phyloP scores from a whole-genome alignment of 1,139 yeast species.

The Zygosaccharomyces pseudobailii region DNA sequence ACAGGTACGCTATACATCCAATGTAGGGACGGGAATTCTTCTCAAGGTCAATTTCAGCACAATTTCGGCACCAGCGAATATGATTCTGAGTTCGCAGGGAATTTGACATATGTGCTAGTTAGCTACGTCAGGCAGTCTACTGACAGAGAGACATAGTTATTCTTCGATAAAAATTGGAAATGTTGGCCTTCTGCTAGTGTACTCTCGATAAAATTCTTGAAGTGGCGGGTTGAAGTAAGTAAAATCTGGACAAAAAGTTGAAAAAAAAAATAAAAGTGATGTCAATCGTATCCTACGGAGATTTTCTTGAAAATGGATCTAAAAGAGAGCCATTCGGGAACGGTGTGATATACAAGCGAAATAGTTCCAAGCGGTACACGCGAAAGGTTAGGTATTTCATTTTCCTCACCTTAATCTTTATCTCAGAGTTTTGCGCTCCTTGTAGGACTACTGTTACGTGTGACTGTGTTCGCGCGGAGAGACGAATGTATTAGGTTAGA shows the following conservation, averaged over 20 bases:
- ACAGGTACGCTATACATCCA: neutral
- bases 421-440: neutral
- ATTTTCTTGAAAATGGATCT: no score
- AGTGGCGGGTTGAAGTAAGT: no score
- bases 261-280: no score
- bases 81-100: slow-evolving; percentile 25
- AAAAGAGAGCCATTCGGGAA: no score
- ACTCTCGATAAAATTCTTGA: neutral
- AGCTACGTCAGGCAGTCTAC: slow-evolving; percentile 1
- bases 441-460: no score
- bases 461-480: neutral
- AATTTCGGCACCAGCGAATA: slow-evolving; percentile 33
- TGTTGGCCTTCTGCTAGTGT: neutral
- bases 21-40: slow-evolving; percentile 1
- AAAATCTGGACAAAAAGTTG: no score
- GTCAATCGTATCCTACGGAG: no score
- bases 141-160: neutral
- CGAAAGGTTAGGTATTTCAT: no score
- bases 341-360: no score
- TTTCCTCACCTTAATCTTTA: neutral
- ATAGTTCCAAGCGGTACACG: accelerated
- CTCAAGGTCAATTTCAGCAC: slow-evolving; percentile 27
- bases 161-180: no score
- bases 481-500: neutral
- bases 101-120: slow-evolving; percentile 34